A percentile compares a stretch with the other conserved stretches of the same genome.
These are phyloP conservation scores for Cercospora sp. DNA, from an alignment of 2,329 filamentous ascomycete species.

Conservation along the genomic window DNA sequence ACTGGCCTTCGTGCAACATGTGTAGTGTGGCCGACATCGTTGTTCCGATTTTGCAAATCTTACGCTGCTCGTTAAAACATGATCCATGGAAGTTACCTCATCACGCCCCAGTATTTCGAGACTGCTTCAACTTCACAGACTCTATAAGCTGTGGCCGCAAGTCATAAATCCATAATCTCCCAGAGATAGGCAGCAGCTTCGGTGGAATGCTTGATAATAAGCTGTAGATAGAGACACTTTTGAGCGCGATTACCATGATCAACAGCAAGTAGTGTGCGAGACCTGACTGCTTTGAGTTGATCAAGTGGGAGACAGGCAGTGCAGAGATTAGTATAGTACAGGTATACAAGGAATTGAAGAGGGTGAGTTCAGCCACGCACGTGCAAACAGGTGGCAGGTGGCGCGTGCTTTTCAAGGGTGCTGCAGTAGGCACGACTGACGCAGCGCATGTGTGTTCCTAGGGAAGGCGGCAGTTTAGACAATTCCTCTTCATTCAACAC, in stretches of 20 bases:
- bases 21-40: background rate
- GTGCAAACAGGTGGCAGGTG: slow-evolving; percentile 7
- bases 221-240: background rate
- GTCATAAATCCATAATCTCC: background rate
- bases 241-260: background rate
- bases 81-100: background rate
- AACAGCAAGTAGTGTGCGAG: background rate
- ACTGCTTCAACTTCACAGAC: background rate
- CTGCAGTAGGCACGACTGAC: slow-evolving; percentile 8
- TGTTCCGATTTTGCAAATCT: background rate
- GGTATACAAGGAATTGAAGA: background rate
- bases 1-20: background rate
- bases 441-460: slow-evolving; percentile 2
- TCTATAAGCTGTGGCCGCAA: background rate
- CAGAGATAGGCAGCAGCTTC: background rate
- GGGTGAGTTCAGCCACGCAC: background rate
- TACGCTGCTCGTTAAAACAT: background rate
- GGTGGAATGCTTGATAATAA: background rate
- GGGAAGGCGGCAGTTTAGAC: slow-evolving; percentile 1
- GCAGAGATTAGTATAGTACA: background rate
- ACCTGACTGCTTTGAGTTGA: background rate
- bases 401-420: slow-evolving; percentile 1
- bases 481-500: background rate
- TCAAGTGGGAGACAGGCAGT: background rate
- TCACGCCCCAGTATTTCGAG: background rate